Evolutionary conservation across 202 grass and related monocot species (phyloP).

Genomic region (Zoysia matrella): DNA sequence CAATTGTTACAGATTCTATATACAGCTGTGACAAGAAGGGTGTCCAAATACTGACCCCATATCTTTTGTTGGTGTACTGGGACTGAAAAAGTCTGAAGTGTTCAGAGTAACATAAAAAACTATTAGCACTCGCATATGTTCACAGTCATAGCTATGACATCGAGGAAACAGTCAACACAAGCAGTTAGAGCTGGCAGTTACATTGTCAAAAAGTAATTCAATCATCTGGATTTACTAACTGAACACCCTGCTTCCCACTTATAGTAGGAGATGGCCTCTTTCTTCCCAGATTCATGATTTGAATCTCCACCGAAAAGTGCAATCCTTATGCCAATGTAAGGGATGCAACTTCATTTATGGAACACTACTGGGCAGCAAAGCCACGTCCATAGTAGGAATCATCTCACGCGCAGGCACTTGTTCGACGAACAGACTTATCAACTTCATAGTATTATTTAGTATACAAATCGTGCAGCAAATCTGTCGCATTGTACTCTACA

Average conservation of each 20-base stretch:
- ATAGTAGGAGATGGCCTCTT: background rate
- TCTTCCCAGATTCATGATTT: background rate
- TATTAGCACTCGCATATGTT: background rate
- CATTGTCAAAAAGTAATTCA: background rate
- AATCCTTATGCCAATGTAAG: background rate
- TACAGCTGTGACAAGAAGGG: background rate
- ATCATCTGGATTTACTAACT: background rate
- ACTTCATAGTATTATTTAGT: background rate
- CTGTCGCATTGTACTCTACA: background rate
- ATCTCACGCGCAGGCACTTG: background rate
- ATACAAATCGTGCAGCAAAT: background rate
- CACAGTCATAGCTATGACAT: background rate
- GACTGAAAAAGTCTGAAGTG: background rate
- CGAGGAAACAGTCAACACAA: conserved; percentile 1
- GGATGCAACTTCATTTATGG: background rate
- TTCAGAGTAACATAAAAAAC: background rate
- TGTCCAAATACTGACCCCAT: background rate
- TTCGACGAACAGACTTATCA: background rate
- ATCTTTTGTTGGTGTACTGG: background rate
- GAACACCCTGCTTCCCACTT: background rate
- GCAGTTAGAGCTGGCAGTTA: background rate
- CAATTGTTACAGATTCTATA: background rate
- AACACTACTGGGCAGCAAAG: background rate
- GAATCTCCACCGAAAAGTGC: background rate
- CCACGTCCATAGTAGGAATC: background rate